Evolutionary conservation across 1,139 yeast species (phyloP).

Genomic region (Protomyces lactucae-debilis): DNA sequence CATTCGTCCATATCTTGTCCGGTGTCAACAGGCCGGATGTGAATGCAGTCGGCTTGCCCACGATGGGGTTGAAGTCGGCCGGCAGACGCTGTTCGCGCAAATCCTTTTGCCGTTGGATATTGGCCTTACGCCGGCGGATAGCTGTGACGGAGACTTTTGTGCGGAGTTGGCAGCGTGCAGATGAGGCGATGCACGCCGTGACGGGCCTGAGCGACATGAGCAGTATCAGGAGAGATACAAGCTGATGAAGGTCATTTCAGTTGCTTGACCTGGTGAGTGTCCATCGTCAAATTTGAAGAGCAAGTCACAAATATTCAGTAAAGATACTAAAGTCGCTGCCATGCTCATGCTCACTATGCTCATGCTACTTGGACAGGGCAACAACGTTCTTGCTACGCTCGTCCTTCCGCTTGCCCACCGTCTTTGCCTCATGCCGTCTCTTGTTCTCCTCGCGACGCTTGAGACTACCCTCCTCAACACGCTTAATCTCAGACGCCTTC

Average conservation of each 20-base stretch:
- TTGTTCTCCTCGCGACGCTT: constrained; percentile 78
- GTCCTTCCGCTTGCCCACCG: constrained; percentile 37
- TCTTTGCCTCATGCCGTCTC: constrained; percentile 66
- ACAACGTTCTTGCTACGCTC: constrained; percentile 21
- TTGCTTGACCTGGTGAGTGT: too few species aligned
- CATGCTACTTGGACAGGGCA: constrained; percentile 9
- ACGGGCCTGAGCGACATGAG: background rate
- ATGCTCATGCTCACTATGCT: background rate
- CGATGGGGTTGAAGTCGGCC: constrained; percentile 11
- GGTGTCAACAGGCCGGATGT: constrained; percentile 23
- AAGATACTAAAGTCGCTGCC: too few species aligned
- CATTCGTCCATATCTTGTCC: constrained; percentile 4
- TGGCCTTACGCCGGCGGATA: constrained; percentile 25
- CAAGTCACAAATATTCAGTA: background rate
- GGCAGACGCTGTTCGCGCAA: constrained; percentile 20
- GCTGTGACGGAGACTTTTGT: constrained; percentile 4
- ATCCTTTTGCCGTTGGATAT: constrained; percentile 23
- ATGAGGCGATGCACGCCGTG: background rate
- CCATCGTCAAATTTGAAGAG: too few species aligned
- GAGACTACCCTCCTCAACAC: constrained; percentile 63
- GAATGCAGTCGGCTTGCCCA: constrained; percentile 22
- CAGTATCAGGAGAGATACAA: background rate
- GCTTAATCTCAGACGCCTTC: constrained; percentile 82
- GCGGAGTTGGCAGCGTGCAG: background rate
- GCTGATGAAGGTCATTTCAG: too few species aligned